Evolutionary conservation across 805 yeast genomes (phyloP).

Genomic region (Saccharomycopsis guyanensis): DNA sequence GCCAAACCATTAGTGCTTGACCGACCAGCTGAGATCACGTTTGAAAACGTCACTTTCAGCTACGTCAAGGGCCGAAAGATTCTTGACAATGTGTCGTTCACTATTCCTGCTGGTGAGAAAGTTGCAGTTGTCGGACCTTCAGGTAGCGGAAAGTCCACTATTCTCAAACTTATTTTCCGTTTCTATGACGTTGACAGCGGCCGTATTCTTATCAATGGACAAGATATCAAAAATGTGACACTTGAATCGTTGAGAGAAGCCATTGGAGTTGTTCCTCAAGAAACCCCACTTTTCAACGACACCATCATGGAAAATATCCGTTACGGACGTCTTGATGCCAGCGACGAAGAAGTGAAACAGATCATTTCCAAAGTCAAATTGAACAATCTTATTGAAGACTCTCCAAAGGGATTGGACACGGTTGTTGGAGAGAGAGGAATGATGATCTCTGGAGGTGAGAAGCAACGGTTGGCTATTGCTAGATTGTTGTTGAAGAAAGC

Average conservation of each 20-base stretch:
- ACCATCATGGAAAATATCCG: slow-evolving; percentile 80
- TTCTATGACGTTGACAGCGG: slow-evolving; percentile 83
- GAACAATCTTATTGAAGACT: slow-evolving; percentile 48
- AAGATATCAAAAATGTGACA: slow-evolving; percentile 69
- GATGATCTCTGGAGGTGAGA: slow-evolving; percentile 99
- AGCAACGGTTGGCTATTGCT: slow-evolving; percentile 91
- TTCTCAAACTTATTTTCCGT: slow-evolving; percentile 74
- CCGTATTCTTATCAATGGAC: slow-evolving; percentile 77
- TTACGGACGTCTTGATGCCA: slow-evolving; percentile 72
- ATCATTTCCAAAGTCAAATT: slow-evolving; percentile 69
- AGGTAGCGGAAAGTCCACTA: slow-evolving; percentile 92
- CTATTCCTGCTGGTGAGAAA: slow-evolving; percentile 83
- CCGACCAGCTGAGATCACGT: slow-evolving; percentile 66
- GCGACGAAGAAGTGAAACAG: slow-evolving; percentile 58
- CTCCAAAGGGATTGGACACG: slow-evolving; percentile 82
- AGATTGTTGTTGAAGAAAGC: slow-evolving; percentile 79
- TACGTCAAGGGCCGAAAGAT: slow-evolving; percentile 87
- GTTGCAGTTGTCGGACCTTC: slow-evolving; percentile 96
- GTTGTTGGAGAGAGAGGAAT: slow-evolving; percentile 96
- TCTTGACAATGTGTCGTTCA: slow-evolving; percentile 68
- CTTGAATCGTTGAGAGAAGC: slow-evolving; percentile 64
- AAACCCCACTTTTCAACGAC: slow-evolving; percentile 91
- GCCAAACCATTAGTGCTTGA: slow-evolving; percentile 55
- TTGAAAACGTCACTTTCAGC: slow-evolving; percentile 90
- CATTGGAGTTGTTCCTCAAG: slow-evolving; percentile 95